phyloP scores from a whole-genome alignment of 176 grass and related monocot genomes.

The Triticum urartu region DNA sequence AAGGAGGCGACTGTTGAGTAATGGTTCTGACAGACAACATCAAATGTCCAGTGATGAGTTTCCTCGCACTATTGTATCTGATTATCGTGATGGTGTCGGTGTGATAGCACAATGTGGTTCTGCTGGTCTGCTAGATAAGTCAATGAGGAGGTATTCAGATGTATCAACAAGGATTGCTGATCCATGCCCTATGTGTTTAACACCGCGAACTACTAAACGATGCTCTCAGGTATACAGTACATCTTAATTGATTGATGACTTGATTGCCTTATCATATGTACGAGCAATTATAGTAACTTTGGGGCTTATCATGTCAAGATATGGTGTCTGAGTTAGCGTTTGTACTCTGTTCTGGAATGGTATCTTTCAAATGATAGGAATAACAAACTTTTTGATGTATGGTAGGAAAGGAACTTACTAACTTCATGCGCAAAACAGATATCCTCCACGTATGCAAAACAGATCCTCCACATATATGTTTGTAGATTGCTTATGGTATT shows the following conservation, averaged over 20 bases:
- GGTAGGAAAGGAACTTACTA: neutral
- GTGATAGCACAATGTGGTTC: conserved; percentile 22
- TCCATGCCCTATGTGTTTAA: conserved; percentile 30
- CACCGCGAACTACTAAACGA: conserved; percentile 20
- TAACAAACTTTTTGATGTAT: neutral
- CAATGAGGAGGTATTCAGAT: conserved; percentile 23
- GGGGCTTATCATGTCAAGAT: neutral
- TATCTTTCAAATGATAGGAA: neutral
- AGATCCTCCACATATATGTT: neutral
- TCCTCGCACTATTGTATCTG: neutral
- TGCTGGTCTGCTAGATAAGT: conserved; percentile 22
- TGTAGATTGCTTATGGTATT: neutral
- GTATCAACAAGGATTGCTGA: conserved; percentile 32
- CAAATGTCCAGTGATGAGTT: conserved; percentile 8
- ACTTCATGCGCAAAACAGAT: neutral
- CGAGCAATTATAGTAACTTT: conserved; percentile 1
- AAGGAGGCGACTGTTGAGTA: conserved; percentile 37
- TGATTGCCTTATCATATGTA: neutral
- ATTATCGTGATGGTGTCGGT: conserved; percentile 23
- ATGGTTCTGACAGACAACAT: conserved; percentile 27
- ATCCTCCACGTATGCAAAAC: neutral
- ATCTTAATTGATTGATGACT: neutral
- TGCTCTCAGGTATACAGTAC: conserved; percentile 37
- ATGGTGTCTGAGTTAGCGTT: neutral
- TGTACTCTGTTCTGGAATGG: conserved; percentile 7